A percentile compares a stretch with the other conserved stretches of the same genome.
phyloP scores from a whole-genome alignment of 805 yeast species.

The Clavispora fructus region DNA sequence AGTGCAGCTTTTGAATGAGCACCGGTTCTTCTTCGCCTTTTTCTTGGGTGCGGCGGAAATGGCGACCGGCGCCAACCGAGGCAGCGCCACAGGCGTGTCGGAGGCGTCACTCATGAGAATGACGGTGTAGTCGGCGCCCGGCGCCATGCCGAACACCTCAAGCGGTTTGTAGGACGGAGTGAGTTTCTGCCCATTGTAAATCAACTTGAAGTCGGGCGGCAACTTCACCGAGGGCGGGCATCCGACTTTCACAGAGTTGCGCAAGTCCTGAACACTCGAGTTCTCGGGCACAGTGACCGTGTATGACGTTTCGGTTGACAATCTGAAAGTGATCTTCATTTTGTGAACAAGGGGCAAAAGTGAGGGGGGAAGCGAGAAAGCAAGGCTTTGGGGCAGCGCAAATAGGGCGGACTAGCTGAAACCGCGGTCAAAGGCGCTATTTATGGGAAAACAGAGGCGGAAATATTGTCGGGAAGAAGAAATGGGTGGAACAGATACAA shows the following conservation, averaged over 20 bases:
- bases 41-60: constrained; percentile 15
- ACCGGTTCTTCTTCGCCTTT: constrained; percentile 38
- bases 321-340: constrained; percentile 50
- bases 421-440: not conserved
- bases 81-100: constrained; percentile 19
- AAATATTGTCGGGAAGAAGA: not conserved
- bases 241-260: constrained; percentile 38
- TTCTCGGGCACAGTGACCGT: constrained; percentile 47
- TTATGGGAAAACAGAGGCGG: not conserved
- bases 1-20: constrained; percentile 55
- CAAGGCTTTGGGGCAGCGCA: not conserved
- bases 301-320: constrained; percentile 40
- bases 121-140: constrained; percentile 15
- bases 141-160: constrained; percentile 15
- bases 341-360: not conserved
- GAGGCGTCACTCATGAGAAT: constrained; percentile 24
- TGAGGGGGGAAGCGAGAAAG: not conserved
- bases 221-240: constrained; percentile 27
- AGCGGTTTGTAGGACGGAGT: constrained; percentile 22
- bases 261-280: constrained; percentile 48
- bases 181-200: constrained; percentile 35
- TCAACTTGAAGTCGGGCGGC: constrained; percentile 36
- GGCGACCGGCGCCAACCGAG: constrained; percentile 15
- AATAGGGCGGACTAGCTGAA: not conserved
- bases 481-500: not conserved